Base-by-base conservation (phyloP, 495 filamentous ascomycete genomes). In the Talaromyces nanjingensis region DNA sequence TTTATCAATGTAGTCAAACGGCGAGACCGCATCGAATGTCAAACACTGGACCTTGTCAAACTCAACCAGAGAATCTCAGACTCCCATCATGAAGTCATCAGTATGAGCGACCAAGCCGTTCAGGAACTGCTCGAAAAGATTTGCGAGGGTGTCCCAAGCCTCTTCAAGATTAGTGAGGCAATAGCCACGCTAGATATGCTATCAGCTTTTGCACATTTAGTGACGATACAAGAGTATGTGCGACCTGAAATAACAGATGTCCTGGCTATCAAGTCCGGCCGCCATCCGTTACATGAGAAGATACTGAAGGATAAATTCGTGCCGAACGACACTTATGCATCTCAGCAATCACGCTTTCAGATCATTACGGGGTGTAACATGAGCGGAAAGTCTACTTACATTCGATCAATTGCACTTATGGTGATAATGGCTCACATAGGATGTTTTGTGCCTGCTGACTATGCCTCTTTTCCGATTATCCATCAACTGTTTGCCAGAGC, bases 331-430 rank as follows among this genome's bases (percentile, higher is more conserved):
- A 90, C 90, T 52, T 97, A 91, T 68, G 91, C 91, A 37, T 87
- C 86, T 20, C 77, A 87, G 29, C 86, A 90, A 63, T 83, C 82
- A 34, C 86, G 93, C 7, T 93, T 97, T 72, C 91, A 96, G 65
- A 90, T 98, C 65, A 88, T 98, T 70, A 97, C 94, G 6, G 94
- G 94, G 47, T 94, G 91, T 74, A 98, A 98, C 73, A 98, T 97
- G 96, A 96, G 91, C 68, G 94, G 94, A n/a, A 97, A 97, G 71
- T 91, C 91, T 65, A 98, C 93, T 0, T 98, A 96, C 76, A 96
- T 98, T 70, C 87, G 91, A 64, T 88, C 87, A 6, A 79, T 97
- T 47, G 91, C 93, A 18, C 77, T 98, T 9, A 87, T 93, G 72
- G 83, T 87, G 29, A 83, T 98, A 57, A 94, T 98, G 91, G 91